Base-by-base conservation (phyloP, 306 rosid species). In the Albizia julibrissin region DNA sequence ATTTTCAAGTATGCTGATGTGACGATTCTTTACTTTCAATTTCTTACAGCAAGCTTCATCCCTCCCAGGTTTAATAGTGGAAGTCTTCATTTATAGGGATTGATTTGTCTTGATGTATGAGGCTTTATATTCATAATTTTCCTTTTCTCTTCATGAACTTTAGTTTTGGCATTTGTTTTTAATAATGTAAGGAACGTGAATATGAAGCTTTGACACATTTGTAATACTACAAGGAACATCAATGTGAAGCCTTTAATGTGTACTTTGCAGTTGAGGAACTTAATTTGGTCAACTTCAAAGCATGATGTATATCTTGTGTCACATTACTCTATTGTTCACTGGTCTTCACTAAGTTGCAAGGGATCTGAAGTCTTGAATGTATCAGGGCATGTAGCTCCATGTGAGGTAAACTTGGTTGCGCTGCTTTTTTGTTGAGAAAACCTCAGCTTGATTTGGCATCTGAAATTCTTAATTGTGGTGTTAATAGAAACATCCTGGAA, bases 241-340 rank as follows among this genome's bases (percentile, higher is more conserved):
- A 43, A 42, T 79, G 69, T 8, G 58, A 39, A 50, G 34, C 31
- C 58, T 87, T 27, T 37, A 29, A 43, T 79, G 40, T 75, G 84
- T 46, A 67, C 54, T 69, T 64, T 85, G 83, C 90, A 93, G 97
- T 87, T 93, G 89, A 90, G 97, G 88, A 93, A 93, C 86, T 89
- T 93, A 89, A 90, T 93, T 77, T 93, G 97, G 95, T 85, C 97
- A 77, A 89, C 95, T 26, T 89, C 97, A 79, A 93, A 93, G 73
- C 97, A 93, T 86, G 95, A 93, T 82, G 92, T 87, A 22, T 93
- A 91, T 87, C 94, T 93, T 68, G 85, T 93, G 83, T 91, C 94
- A 6, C 84, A 86, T 87, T 88, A 83, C 86, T 86, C 92, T 31
- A 81, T 93, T 70, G 69, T 89, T 72, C 97, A 89, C 72, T 93